Evolutionary conservation across 1,284 basidiomycete genomes (phyloP).

Genomic region (Xanthoconium separans): DNA sequence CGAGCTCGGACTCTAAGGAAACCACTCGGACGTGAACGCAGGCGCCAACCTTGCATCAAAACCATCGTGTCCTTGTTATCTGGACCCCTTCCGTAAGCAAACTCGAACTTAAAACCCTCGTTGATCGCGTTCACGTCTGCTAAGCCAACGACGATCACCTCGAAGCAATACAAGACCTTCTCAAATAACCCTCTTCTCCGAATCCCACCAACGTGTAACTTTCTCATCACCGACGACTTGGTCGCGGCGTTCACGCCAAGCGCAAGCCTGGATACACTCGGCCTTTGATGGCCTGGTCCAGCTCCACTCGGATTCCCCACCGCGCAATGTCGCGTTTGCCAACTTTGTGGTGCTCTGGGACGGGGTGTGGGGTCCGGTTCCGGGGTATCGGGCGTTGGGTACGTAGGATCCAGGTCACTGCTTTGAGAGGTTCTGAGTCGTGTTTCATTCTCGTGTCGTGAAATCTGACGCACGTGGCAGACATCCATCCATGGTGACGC

Average conservation of each 20-base stretch:
- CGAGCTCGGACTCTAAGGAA: too few species aligned
- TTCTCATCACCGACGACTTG: constrained; percentile 48
- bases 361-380: constrained; percentile 6
- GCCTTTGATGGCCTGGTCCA: constrained; percentile 38
- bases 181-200: constrained; percentile 38
- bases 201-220: constrained; percentile 44
- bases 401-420: constrained; percentile 25
- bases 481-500: too few species aligned
- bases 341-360: too few species aligned
- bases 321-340: constrained; percentile 33
- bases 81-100: constrained; percentile 22
- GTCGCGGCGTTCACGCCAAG: constrained; percentile 41
- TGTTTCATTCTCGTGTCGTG: too few species aligned
- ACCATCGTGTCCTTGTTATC: too few species aligned
- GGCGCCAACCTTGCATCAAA: too few species aligned
- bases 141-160: constrained; percentile 35
- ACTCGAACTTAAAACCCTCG: too few species aligned
- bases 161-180: constrained; percentile 35
- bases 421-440: too few species aligned
- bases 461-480: too few species aligned
- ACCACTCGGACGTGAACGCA: too few species aligned
- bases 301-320: constrained; percentile 24
- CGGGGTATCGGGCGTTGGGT: constrained; percentile 50
- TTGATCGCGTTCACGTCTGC: not conserved
- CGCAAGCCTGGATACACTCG: constrained; percentile 41